phyloP scores from a whole-genome alignment of 2,329 filamentous ascomycete species.

The Westerdykella aurantiaca region DNA sequence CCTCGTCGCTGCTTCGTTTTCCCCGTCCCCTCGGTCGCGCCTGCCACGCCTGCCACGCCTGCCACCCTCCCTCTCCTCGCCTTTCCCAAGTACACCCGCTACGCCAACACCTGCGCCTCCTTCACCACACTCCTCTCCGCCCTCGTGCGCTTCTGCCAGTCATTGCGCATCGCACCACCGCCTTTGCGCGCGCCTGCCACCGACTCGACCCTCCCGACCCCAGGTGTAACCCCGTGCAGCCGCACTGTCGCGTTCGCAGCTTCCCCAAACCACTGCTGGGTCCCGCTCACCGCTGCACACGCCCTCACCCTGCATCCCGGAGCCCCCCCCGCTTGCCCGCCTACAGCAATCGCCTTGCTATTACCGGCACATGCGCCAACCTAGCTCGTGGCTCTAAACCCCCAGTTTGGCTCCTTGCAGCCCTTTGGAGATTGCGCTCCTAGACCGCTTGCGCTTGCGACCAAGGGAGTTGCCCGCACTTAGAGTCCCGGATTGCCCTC shows the following conservation, averaged over 20 bases:
- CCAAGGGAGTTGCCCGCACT: constrained; percentile 1
- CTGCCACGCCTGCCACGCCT: not conserved
- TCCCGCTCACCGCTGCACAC: constrained; percentile 16
- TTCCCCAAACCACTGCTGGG: constrained; percentile 25
- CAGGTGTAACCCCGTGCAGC: constrained; percentile 30
- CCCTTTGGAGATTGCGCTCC: constrained; percentile 13
- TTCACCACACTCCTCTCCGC: constrained; percentile 14
- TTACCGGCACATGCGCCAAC: constrained; percentile 10
- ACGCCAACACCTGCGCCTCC: not conserved
- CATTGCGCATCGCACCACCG: constrained; percentile 8
- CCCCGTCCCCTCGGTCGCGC: not conserved
- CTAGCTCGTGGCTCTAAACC: constrained; percentile 9
- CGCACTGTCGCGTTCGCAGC: constrained; percentile 32
- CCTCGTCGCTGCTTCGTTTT: not conserved
- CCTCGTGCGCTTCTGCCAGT: constrained; percentile 11
- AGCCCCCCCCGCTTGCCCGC: constrained; percentile 2
- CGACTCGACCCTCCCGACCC: constrained; percentile 10
- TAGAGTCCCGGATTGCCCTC: no score
- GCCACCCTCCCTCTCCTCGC: not conserved
- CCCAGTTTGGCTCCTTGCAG: constrained; percentile 21
- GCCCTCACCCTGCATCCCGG: constrained; percentile 22
- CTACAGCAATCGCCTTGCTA: no score
- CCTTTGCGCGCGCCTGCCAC: constrained; percentile 18
- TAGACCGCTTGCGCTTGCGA: constrained; percentile 3
- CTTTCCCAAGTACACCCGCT: no score